Conservation (phyloP, 2,329 filamentous ascomycete genomes). For the Ophiostoma tasmaniense region DNA sequence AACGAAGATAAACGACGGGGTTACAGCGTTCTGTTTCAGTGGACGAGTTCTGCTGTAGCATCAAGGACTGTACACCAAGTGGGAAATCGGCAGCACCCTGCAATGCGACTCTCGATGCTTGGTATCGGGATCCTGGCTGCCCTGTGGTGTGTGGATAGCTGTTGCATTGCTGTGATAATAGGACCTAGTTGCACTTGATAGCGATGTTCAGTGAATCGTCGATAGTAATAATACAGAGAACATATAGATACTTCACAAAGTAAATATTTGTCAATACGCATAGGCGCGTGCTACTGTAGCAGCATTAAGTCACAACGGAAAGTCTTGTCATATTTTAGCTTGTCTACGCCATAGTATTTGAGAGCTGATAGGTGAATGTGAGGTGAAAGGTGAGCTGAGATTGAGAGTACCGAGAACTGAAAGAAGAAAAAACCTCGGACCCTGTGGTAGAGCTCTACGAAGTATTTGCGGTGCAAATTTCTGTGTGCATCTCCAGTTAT, state of each 20-base stretch:
- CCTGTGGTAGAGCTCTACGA: no score
- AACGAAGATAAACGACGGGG: neutral
- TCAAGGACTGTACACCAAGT: neutral
- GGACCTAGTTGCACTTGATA: no score
- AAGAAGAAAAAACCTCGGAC: no score
- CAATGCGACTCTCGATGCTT: constrained; percentile 1
- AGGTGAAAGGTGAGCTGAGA: neutral
- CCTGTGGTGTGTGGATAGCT: neutral
- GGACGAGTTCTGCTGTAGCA: neutral
- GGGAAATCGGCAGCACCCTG: neutral
- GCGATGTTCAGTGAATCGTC: no score
- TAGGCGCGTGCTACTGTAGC: neutral
- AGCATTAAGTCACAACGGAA: neutral
- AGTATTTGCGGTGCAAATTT: neutral
- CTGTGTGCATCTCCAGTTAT: neutral
- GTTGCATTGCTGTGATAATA: neutral
- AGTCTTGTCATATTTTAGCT: neutral
- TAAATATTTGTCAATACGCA: neutral
- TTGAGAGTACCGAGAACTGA: no score
- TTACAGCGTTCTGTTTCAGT: neutral
- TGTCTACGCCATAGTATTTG: neutral
- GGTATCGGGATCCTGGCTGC: neutral
- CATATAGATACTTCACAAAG: neutral
- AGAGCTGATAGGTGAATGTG: neutral
- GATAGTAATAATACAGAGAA: neutral